Conservation (phyloP, 2,329 filamentous ascomycete species). For the Xylariaceae sp. region DNA sequence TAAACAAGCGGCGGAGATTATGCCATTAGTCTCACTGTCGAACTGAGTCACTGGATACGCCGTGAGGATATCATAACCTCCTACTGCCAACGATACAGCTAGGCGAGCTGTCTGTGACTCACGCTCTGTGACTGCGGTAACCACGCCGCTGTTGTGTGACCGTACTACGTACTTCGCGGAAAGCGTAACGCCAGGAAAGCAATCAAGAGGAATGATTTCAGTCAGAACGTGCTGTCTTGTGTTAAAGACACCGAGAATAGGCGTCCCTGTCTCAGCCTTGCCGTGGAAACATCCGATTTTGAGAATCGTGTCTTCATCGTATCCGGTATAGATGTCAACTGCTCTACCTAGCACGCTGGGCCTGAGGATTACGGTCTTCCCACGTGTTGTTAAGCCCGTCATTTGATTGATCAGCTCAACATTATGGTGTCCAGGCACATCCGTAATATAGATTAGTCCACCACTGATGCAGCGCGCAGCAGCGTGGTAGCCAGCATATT, state of each 20-base stretch:
- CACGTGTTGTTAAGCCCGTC: conserved; percentile 73
- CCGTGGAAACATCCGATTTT: conserved; percentile 81
- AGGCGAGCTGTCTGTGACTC: conserved; percentile 58
- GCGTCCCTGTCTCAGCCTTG: conserved; percentile 68
- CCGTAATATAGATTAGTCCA: conserved; percentile 93
- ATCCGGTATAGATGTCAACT: conserved; percentile 75
- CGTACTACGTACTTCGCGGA: conserved; percentile 72
- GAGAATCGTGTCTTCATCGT: conserved; percentile 74
- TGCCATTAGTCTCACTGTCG: conserved; percentile 46
- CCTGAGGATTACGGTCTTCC: conserved; percentile 79
- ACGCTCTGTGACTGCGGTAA: conserved; percentile 59
- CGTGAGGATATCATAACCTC: conserved; percentile 82
- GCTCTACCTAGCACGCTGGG: conserved; percentile 77
- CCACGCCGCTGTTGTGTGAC: conserved; percentile 69
- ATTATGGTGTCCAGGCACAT: conserved; percentile 83
- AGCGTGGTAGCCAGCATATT: conserved; percentile 83
- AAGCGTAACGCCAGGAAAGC: conserved; percentile 73
- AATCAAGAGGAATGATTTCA: conserved; percentile 72
- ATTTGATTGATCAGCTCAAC: conserved; percentile 78
- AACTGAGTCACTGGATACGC: conserved; percentile 72
- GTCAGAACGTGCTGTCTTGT: conserved; percentile 65
- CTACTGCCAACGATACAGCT: conserved; percentile 64
- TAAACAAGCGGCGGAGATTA: conserved; percentile 68
- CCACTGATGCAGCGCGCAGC: conserved; percentile 89
- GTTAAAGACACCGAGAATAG: conserved; percentile 87